Evolutionary conservation across 768 basidiomycete species (phyloP).

Genomic region (Sistotremastrum suecicum): DNA sequence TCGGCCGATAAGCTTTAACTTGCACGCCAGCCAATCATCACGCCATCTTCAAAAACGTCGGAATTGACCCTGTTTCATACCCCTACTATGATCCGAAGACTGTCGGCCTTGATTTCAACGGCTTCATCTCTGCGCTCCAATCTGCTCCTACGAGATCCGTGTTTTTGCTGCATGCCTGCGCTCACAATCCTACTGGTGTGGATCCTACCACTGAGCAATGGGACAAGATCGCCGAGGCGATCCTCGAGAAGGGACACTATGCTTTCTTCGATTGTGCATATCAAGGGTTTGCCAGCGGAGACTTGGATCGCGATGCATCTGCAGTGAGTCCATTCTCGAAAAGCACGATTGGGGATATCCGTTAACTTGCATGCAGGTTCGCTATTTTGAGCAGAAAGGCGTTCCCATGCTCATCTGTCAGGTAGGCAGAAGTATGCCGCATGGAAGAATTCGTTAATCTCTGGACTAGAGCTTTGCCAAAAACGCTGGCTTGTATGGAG

Average conservation of each 20-base stretch:
- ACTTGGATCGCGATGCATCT: conserved; percentile 83
- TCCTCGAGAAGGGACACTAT: conserved; percentile 64
- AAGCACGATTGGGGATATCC: conserved; percentile 7
- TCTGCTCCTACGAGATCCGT: conserved; percentile 64
- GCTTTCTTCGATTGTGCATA: conserved; percentile 95
- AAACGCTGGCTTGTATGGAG: conserved; percentile 90
- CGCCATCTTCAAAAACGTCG: conserved; percentile 83
- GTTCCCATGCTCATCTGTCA: conserved; percentile 81
- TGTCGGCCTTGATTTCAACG: conserved; percentile 69
- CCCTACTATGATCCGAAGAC: conserved; percentile 91
- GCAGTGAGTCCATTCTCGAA: conserved; percentile 34
- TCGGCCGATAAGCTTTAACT: neutral
- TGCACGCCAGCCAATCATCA: conserved; percentile 60
- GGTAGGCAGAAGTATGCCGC: conserved; percentile 27
- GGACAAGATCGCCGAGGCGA: conserved; percentile 57
- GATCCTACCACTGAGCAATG: conserved; percentile 87
- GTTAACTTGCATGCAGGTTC: conserved; percentile 7
- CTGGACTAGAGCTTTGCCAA: conserved; percentile 83
- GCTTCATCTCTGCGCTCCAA: conserved; percentile 45
- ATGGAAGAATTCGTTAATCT: neutral
- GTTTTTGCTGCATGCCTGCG: conserved; percentile 86
- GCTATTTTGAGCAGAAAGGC: conserved; percentile 64
- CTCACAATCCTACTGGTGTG: conserved; percentile 94
- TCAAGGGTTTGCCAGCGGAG: conserved; percentile 92
- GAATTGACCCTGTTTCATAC: conserved; percentile 75